phyloP scores from a whole-genome alignment of 2,329 filamentous ascomycete species.

The Colletotrichum navitas region DNA sequence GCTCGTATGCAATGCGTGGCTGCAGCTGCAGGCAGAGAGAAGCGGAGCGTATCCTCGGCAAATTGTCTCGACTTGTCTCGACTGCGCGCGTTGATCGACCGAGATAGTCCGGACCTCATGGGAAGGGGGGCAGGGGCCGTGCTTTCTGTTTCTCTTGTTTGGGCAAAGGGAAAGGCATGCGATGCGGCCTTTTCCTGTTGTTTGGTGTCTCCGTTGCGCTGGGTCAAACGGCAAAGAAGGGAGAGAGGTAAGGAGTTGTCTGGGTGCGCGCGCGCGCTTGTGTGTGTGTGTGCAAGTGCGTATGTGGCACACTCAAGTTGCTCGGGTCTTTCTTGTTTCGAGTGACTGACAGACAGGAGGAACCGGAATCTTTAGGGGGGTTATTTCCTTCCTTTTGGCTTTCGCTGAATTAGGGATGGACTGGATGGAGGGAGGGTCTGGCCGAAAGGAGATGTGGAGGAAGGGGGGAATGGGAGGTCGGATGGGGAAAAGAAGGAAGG shows the following conservation, averaged over 20 bases:
- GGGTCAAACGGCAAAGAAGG: conserved; percentile 12
- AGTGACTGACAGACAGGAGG: conserved; percentile 1
- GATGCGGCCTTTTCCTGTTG: background rate
- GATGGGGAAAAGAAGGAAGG: background rate
- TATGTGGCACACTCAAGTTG: conserved; percentile 9
- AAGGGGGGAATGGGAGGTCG: background rate
- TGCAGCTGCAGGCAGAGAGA: conserved; percentile 16
- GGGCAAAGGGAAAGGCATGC: background rate
- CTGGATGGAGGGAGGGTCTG: conserved; percentile 5
- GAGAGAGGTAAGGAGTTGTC: background rate
- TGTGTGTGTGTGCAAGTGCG: background rate
- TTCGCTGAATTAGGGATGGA: conserved; percentile 30
- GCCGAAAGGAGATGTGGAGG: background rate
- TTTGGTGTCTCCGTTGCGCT: conserved; percentile 13
- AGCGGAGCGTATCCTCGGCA: conserved; percentile 17
- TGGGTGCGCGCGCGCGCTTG: too few relatives aligned
- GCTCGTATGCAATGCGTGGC: conserved; percentile 10
- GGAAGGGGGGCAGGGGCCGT: conserved; percentile 17
- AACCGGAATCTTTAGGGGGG: background rate
- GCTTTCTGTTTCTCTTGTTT: conserved; percentile 15
- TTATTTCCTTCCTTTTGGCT: background rate
- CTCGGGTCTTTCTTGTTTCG: conserved; percentile 24
- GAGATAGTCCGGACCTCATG: conserved; percentile 24
- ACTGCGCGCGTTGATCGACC: conserved; percentile 34
- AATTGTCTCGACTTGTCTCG: conserved; percentile 39